phyloP scores from a whole-genome alignment of 2,329 filamentous ascomycete genomes.

The Emmonsiellopsis sp. region DNA sequence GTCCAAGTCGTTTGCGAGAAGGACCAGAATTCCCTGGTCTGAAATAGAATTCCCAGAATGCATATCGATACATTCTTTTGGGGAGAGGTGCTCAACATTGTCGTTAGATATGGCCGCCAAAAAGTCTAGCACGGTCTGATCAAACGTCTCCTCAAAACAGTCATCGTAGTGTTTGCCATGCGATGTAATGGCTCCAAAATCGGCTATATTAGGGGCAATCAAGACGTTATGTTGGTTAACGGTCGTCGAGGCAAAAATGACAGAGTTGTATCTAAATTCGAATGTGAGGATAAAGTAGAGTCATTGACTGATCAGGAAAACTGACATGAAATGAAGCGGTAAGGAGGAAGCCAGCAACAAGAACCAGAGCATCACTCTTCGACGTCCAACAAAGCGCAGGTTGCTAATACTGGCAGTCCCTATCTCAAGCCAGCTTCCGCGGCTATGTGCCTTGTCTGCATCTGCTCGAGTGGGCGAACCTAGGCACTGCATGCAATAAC shows the following conservation, averaged over 20 bases:
- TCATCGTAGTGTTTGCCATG: background rate
- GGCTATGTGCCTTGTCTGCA: constrained; percentile 21
- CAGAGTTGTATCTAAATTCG: constrained; percentile 13
- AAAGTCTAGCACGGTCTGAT: background rate
- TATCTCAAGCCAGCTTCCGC: constrained; percentile 21
- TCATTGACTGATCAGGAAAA: background rate
- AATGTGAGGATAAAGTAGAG: background rate
- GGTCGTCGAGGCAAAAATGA: constrained; percentile 8
- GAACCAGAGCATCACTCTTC: constrained; percentile 6
- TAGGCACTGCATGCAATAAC: constrained; percentile 28
- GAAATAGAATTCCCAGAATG: background rate
- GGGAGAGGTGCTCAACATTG: background rate
- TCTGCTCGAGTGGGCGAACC: constrained; percentile 22
- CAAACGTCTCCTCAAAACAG: background rate
- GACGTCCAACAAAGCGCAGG: constrained; percentile 7
- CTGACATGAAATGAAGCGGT: constrained; percentile 11
- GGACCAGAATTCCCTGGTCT: background rate
- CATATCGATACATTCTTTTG: background rate
- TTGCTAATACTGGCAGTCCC: constrained; percentile 21
- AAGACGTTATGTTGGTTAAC: background rate
- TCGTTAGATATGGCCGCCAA: background rate
- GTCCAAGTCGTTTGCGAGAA: background rate
- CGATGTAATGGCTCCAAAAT: background rate
- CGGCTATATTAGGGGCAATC: background rate
- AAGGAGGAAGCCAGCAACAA: constrained; percentile 7